These are phyloP conservation scores for Cryptococcus sp. DNA, from an alignment of 1,284 basidiomycete genomes.

Conservation along the genomic window DNA sequence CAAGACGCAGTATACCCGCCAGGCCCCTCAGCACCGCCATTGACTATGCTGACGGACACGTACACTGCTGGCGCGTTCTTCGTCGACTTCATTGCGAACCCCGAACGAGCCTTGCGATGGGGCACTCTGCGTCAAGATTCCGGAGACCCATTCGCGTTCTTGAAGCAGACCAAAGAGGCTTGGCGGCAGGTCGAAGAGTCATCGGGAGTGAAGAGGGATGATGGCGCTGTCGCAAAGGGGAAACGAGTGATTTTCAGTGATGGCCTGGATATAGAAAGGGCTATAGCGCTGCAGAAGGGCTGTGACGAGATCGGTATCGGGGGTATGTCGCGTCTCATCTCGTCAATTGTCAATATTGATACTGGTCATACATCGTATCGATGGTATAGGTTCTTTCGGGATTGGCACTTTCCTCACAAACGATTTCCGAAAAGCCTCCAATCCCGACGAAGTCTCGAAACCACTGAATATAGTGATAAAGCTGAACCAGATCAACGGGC, in stretches of 20 bases:
- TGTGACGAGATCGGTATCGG: constrained; percentile 73
- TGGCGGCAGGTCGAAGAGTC: constrained; percentile 52
- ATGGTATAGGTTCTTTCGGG: constrained; percentile 68
- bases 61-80: constrained; percentile 85
- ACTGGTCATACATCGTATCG: background rate
- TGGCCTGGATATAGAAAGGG: constrained; percentile 69
- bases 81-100: constrained; percentile 66
- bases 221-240: constrained; percentile 63
- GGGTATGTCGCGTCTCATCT: constrained; percentile 55
- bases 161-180: constrained; percentile 66
- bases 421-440: constrained; percentile 70
- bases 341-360: background rate
- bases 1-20: constrained; percentile 61
- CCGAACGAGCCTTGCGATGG: constrained; percentile 69
- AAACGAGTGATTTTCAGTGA: constrained; percentile 85
- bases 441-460: constrained; percentile 65
- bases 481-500: constrained; percentile 69
- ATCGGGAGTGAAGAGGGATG: constrained; percentile 55
- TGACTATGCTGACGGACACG: constrained; percentile 86
- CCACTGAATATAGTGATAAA: constrained; percentile 94
- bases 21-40: constrained; percentile 56
- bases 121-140: constrained; percentile 85
- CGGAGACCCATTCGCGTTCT: constrained; percentile 79
- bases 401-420: constrained; percentile 91
- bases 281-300: constrained; percentile 67